A percentile compares a stretch with the other conserved stretches of the same genome.
phyloP scores from a whole-genome alignment of 441 rosid genomes.

The Erodium chrysanthum region DNA sequence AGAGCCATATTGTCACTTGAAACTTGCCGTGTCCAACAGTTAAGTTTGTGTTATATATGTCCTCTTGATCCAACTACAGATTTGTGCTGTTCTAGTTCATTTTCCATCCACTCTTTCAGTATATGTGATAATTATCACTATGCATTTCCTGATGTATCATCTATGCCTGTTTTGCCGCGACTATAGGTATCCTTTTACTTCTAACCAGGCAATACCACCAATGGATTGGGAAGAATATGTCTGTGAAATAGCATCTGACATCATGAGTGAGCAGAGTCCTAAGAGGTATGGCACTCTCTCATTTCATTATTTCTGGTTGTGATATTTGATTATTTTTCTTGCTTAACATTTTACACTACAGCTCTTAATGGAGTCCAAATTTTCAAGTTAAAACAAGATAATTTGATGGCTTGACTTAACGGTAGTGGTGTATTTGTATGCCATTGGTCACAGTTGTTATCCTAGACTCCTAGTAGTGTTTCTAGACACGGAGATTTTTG shows the following conservation, averaged over 20 bases:
- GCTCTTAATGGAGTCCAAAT: not conserved
- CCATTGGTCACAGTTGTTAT: not conserved
- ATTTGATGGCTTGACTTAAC: not conserved
- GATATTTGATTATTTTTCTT: not conserved
- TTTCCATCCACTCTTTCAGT: constrained; percentile 4
- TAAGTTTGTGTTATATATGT: constrained; percentile 20
- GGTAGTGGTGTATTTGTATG: not conserved
- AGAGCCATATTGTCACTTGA: constrained; percentile 81
- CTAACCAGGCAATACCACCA: constrained; percentile 63
- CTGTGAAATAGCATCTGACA: constrained; percentile 70
- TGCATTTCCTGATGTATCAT: constrained; percentile 11
- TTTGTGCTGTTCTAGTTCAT: constrained; percentile 5
- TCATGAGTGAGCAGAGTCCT: constrained; percentile 93
- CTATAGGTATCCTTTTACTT: constrained; percentile 64
- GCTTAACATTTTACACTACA: not conserved
- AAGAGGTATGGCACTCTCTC: constrained; percentile 41
- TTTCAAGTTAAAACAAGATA: not conserved
- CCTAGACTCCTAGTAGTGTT: not conserved
- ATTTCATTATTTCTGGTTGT: not conserved
- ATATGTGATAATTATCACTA: constrained; percentile 6
- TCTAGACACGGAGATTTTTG: not conserved
- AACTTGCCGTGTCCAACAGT: constrained; percentile 91
- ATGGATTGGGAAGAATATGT: constrained; percentile 98
- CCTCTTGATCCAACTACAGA: not conserved
- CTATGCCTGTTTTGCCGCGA: constrained; percentile 6